Conservation (phyloP, 768 basidiomycete species). For the Tricholomella constricta region DNA sequence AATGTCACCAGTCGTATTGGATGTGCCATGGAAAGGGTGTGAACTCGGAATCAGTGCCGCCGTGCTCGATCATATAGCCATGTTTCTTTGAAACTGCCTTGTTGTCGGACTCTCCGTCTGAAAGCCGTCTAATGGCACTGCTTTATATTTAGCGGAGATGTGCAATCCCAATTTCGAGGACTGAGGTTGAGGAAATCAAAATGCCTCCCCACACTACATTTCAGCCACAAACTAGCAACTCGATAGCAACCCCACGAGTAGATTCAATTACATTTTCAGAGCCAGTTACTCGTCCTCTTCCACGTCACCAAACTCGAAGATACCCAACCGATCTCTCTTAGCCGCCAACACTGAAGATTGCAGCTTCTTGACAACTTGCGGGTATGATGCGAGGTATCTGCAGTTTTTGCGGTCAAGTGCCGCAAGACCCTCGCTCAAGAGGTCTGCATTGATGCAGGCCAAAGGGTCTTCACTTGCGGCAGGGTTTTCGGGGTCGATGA, state of each 20-base stretch:
- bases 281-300: conserved; percentile 70
- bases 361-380: conserved; percentile 65
- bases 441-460: conserved; percentile 85
- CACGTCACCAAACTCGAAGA: conserved; percentile 92
- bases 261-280: background rate
- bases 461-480: conserved; percentile 64
- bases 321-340: conserved; percentile 74
- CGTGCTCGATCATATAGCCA: too few species aligned
- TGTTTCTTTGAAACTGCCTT: too few species aligned
- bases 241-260: too few species aligned
- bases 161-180: too few species aligned
- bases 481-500: conserved; percentile 87
- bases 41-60: too few species aligned
- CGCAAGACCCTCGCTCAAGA: conserved; percentile 87
- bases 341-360: conserved; percentile 62
- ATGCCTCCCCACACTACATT: too few species aligned
- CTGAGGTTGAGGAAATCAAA: too few species aligned
- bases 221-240: too few species aligned
- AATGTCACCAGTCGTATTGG: conserved; percentile 71
- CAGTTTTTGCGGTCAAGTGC: conserved; percentile 76
- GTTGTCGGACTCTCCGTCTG: too few species aligned
- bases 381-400: conserved; percentile 71
- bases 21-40: conserved; percentile 2
- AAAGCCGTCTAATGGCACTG: too few species aligned
- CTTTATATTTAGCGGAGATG: too few species aligned